Evolutionary conservation across 2,329 filamentous ascomycete genomes (phyloP).

Genomic region (Ciborinia camelliae): DNA sequence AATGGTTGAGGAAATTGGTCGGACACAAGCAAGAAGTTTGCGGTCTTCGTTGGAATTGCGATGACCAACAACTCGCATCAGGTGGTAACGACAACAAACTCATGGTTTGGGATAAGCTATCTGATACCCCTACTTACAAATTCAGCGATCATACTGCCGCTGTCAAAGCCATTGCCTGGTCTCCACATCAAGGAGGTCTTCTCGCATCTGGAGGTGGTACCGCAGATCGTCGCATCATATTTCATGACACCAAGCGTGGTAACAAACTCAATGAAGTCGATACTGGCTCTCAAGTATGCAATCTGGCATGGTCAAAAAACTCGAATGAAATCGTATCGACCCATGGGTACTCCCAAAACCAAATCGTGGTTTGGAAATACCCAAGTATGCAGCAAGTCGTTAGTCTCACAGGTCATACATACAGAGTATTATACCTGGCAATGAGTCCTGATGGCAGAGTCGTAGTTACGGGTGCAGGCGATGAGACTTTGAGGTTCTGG

Average conservation of each 20-base stretch:
- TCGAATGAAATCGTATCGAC: constrained; percentile 97
- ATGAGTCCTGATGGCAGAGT: constrained; percentile 96
- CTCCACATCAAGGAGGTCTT: constrained; percentile 88
- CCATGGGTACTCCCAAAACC: constrained; percentile 96
- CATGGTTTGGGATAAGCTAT: constrained; percentile 96
- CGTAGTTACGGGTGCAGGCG: constrained; percentile 92
- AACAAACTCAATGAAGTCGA: constrained; percentile 82
- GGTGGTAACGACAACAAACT: constrained; percentile 98
- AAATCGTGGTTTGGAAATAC: constrained; percentile 99
- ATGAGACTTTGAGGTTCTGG: constrained; percentile 96
- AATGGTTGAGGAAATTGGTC: constrained; percentile 80
- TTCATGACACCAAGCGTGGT: constrained; percentile 92
- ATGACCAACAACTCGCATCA: constrained; percentile 90
- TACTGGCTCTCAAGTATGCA: constrained; percentile 98
- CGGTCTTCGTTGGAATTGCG: constrained; percentile 93
- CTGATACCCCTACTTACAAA: constrained; percentile 87
- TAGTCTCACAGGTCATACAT: constrained; percentile 92
- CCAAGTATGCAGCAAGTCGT: constrained; percentile 97
- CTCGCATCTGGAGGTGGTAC: constrained; percentile 96
- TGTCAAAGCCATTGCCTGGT: constrained; percentile 98
- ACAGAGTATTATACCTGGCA: constrained; percentile 89
- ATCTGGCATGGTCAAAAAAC: constrained; percentile 94
- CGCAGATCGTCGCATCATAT: constrained; percentile 93
- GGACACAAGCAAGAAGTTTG: constrained; percentile 99
- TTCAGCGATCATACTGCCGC: constrained; percentile 94